These are phyloP conservation scores for Carex myosuroides DNA, from an alignment of 176 grass and related monocot genomes.

Conservation along the genomic window DNA sequence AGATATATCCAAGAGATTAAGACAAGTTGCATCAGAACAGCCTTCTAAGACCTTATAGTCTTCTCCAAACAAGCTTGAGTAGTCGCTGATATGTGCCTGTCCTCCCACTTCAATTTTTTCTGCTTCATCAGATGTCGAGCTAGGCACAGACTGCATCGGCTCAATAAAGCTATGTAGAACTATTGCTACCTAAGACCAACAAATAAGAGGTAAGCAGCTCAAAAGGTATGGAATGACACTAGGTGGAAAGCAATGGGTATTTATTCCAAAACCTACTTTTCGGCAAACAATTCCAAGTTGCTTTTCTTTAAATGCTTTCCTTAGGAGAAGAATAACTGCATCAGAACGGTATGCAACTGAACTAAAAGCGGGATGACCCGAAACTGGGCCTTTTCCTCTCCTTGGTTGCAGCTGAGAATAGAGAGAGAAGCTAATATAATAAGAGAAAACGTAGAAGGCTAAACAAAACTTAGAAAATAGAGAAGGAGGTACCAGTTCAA, in stretches of 20 bases:
- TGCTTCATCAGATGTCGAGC: conserved; percentile 41
- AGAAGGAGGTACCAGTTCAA: conserved; percentile 45
- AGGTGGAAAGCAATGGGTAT: conserved; percentile 10
- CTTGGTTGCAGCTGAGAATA: conserved; percentile 62
- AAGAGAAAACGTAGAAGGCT: conserved; percentile 15
- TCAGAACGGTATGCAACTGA: conserved; percentile 79
- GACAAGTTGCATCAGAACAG: conserved; percentile 41
- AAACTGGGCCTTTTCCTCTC: conserved; percentile 69
- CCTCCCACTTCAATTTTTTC: conserved; percentile 39
- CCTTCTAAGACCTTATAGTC: conserved; percentile 57
- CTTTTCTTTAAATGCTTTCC: conserved; percentile 72
- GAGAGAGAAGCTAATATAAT: background rate
- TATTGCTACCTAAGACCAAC: conserved; percentile 57
- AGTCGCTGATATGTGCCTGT: conserved; percentile 41
- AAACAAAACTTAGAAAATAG: conserved; percentile 11
- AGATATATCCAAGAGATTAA: conserved; percentile 92
- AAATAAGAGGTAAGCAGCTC: conserved; percentile 14
- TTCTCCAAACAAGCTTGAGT: conserved; percentile 77
- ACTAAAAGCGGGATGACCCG: conserved; percentile 43
- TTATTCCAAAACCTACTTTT: conserved; percentile 43
- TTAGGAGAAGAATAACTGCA: conserved; percentile 58
- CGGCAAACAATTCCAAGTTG: conserved; percentile 77
- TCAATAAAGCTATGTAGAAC: conserved; percentile 59
- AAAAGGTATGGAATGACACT: conserved; percentile 10
- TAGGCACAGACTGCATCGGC: conserved; percentile 18